These are phyloP conservation scores for slime mould (Dictyostelium discoideum) DNA, from an alignment of 78 protist genomes.

Conservation along the genomic window DNA sequence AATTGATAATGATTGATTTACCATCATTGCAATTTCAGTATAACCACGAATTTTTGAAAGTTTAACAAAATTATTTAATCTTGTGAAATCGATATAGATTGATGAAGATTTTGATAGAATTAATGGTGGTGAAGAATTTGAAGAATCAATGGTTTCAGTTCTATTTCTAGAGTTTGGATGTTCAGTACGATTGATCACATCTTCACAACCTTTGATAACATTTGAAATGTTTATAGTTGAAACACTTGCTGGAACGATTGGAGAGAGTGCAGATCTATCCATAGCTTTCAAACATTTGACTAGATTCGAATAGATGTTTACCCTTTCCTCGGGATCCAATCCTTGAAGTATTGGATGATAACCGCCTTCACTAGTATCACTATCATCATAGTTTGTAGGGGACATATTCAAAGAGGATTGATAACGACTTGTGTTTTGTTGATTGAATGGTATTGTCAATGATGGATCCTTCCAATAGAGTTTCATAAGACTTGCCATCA, in stretches of 20 bases:
- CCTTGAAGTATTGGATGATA: conserved; percentile 52
- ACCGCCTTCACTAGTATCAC: conserved; percentile 22
- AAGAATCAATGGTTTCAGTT: conserved; percentile 21
- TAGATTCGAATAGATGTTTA: not conserved
- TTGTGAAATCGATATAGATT: not conserved
- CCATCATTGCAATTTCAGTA: conserved; percentile 9
- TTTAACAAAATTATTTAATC: not conserved
- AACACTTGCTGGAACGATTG: conserved; percentile 11
- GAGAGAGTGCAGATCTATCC: conserved; percentile 71
- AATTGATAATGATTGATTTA: not conserved
- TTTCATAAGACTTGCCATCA: conserved; percentile 56
- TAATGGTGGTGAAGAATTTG: not conserved
- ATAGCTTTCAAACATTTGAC: conserved; percentile 55
- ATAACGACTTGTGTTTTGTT: not conserved
- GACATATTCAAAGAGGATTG: not conserved
- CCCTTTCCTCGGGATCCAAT: conserved; percentile 31
- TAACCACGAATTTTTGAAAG: not conserved
- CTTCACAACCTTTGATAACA: conserved; percentile 65
- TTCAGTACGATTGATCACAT: conserved; percentile 27
- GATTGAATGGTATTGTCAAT: not conserved
- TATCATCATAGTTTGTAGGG: not conserved
- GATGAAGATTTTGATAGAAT: not conserved
- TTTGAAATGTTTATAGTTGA: conserved; percentile 20
- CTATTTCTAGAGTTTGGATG: conserved; percentile 7
- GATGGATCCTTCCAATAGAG: conserved; percentile 50